phyloP scores from a whole-genome alignment of 1,139 yeast genomes.

The Tardiomyces digboiensis region DNA sequence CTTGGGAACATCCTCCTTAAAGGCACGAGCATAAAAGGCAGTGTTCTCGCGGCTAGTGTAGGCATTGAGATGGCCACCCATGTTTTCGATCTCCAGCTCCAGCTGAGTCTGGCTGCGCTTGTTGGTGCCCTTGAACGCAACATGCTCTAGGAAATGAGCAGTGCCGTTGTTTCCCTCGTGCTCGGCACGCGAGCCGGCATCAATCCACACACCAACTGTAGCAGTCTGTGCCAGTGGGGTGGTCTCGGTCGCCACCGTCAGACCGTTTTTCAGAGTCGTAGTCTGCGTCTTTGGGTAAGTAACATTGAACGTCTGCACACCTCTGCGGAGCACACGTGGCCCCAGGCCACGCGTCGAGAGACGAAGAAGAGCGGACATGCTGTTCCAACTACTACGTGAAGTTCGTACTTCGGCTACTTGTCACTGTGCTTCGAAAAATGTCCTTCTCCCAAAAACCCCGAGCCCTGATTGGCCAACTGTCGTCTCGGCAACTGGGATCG shows the following conservation, averaged over 20 bases:
- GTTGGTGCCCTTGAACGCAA: slow-evolving; percentile 91
- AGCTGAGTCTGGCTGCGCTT: slow-evolving; percentile 73
- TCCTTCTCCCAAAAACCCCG: background rate
- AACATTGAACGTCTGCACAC: slow-evolving; percentile 18
- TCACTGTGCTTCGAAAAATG: background rate
- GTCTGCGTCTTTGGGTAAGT: slow-evolving; percentile 42
- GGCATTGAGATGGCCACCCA: slow-evolving; percentile 96
- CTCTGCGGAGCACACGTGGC: slow-evolving; percentile 4
- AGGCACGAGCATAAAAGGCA: slow-evolving; percentile 88
- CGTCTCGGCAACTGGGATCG: background rate
- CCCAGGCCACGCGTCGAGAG: slow-evolving; percentile 1
- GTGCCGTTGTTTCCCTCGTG: slow-evolving; percentile 79
- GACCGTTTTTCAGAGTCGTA: slow-evolving; percentile 67
- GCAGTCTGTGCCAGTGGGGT: slow-evolving; percentile 91
- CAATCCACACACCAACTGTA: slow-evolving; percentile 96
- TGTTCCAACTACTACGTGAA: too few species aligned
- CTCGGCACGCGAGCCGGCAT: slow-evolving; percentile 98
- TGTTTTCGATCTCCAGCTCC: slow-evolving; percentile 89
- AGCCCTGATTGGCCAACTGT: background rate
- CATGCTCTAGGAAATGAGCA: slow-evolving; percentile 93
- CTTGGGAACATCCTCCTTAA: slow-evolving; percentile 69
- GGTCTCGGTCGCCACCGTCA: slow-evolving; percentile 86
- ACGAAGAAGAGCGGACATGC: background rate
- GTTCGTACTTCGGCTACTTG: background rate
- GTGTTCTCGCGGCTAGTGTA: slow-evolving; percentile 97